Base-by-base conservation (phyloP, 1,139 yeast genomes). In the Magnusiomyces fungicola region DNA sequence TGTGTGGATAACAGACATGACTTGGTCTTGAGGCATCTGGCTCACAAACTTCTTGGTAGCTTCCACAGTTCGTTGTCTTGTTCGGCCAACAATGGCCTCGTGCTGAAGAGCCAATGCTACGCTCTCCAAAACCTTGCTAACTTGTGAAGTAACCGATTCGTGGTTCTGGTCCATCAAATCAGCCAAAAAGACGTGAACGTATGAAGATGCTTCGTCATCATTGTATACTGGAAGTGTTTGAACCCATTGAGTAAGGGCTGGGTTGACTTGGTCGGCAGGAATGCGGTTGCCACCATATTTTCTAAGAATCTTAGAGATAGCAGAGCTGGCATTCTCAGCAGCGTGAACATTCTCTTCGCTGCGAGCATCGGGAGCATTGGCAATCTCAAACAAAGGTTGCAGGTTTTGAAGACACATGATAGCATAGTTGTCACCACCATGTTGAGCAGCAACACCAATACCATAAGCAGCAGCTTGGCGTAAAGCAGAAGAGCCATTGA, bases 131-230 rank as follows among this genome's bases (percentile, higher is more conserved):
- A 83, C 80, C 57, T 78, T 75, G n/a, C 83, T 80, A 14, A 80
- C 66, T 53, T 81, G 80, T 19, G 72, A 63, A 27, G 70, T 66
- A 40, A 88, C 78, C 3, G 81, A 72, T 3, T 83, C 78, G 58
- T 88, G 94, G 50, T 78, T 76, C 55, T 75, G 76, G 45, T 83
- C 83, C 46, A 90, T 82, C 60, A 92, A 72, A 55, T 83, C 86
- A 27, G 82, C 71, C 61, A 92, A 73, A 65, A 88, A 90, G 56
- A 76, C 72, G 68, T 88, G 92, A 24, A 89, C 82, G 66, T 75
- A 87, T n/a, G 89, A 81, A 1, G 97, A 97, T 7, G 95, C 95
- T 58, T 86, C 94, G 42, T 81, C 86, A 66, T 92, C 97, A 58
- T 81, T 83, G 19, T 81, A 69, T 44, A 90, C 77, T 27, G 98